These are phyloP conservation scores for Xylaria sp. DNA, from an alignment of 2,329 filamentous ascomycete genomes.

Conservation along the genomic window DNA sequence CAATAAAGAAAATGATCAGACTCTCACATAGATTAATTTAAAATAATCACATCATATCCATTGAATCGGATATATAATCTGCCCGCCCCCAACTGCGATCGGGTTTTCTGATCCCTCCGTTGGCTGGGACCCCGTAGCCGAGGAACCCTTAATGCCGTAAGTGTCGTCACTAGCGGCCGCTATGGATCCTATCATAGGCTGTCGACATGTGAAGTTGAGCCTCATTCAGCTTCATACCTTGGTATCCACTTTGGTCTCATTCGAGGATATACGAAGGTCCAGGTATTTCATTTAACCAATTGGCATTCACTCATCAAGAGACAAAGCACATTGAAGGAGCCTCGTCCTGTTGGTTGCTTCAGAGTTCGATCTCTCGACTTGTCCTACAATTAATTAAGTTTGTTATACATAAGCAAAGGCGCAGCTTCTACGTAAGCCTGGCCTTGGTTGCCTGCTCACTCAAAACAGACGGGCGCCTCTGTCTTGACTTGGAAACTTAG, in stretches of 20 bases:
- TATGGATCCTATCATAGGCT: not conserved
- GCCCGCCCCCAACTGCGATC: slow-evolving; percentile 5
- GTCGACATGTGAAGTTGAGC: slow-evolving; percentile 22
- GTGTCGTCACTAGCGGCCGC: not conserved
- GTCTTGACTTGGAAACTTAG: not conserved
- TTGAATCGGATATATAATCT: slow-evolving; percentile 17
- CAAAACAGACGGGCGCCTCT: not conserved
- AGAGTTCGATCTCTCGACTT: not conserved
- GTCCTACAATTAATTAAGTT: not conserved
- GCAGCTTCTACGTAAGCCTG: not conserved
- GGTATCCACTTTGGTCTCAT: slow-evolving; percentile 32
- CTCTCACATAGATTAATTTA: not conserved
- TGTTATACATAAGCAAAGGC: not conserved
- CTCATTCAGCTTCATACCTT: slow-evolving; percentile 7
- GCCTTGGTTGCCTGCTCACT: too few species aligned
- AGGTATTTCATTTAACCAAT: not conserved
- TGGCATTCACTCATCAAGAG: not conserved
- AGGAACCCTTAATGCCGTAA: not conserved
- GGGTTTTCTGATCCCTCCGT: slow-evolving; percentile 13
- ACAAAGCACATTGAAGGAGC: not conserved
- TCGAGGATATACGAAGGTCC: slow-evolving; percentile 37
- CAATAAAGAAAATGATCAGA: not conserved
- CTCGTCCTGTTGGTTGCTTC: not conserved
- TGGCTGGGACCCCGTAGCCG: not conserved
- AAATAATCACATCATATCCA: not conserved